Base-by-base conservation (phyloP, 78 protist species). In the Emiliania huxleyi region DNA sequence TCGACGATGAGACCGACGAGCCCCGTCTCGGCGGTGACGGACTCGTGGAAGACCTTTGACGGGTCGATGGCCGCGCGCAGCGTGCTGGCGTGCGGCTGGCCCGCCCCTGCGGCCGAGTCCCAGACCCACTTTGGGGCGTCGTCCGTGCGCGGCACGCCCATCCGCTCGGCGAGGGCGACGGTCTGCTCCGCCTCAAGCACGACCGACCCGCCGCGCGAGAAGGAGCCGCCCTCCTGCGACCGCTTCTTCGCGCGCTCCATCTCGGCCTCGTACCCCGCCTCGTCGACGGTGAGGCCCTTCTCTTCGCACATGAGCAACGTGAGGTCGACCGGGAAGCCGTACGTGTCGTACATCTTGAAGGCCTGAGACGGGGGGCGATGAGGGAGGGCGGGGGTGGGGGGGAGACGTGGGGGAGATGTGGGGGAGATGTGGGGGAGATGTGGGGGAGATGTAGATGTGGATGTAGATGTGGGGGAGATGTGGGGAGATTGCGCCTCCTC, bases 241-340 rank as follows among this genome's bases (percentile, higher is more conserved):
- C 25, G 44, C 92, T 94, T 93, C 35, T 91, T 43, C 43, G 95
- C 93, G 46, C 87, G 69, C 38, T 83, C 95, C 94, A 81, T 42
- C 45, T 4, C 45, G 4, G 8, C 91, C 88, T 96, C 95, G 56
- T 26, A 98, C 62, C 8, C 62, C 62, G 8, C 62, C 62, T 52
- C 62, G 62, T 98, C 98, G 56, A 98, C 97, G 29, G 46, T 90
- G 94, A 97, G 18, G 69, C 96, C 96, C 46, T 79, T 77, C 96
- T 98, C 99, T 49, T 96, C 97, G 18, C 99, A 99, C 98, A 98
- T 97, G 84, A 98, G 91, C 42, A 83, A 91, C 55, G 99, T 98
- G 44, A 98, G 96, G 92, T 98, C 99, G 71, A 94, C 38, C 29
- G 99, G 99, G 97, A 98, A 98, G 90, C 99, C 99, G 93, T 94